These are phyloP conservation scores for Cladosporium halotolerans DNA, from an alignment of 2,329 filamentous ascomycete species.

Conservation along the genomic window DNA sequence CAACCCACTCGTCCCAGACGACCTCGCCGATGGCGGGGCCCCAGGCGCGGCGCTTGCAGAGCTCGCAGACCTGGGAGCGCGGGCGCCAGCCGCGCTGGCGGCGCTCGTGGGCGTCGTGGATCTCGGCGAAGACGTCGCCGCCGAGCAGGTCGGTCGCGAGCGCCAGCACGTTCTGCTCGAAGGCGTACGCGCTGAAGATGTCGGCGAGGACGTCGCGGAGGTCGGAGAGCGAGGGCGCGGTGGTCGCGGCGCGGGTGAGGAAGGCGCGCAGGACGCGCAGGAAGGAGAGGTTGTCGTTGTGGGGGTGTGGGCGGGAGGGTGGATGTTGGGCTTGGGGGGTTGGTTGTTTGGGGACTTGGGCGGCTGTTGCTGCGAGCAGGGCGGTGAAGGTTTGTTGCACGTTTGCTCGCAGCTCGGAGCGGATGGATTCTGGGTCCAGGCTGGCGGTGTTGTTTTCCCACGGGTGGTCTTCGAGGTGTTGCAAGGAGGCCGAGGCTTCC, in stretches of 20 bases:
- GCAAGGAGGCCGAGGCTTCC: neutral
- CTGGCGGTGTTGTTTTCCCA: conserved; percentile 9
- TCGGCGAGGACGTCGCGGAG: conserved; percentile 77
- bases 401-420: conserved; percentile 63
- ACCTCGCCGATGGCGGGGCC: conserved; percentile 73
- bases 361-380: conserved; percentile 68
- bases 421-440: conserved; percentile 55
- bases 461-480: conserved; percentile 10
- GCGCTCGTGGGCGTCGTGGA: conserved; percentile 65
- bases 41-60: conserved; percentile 77
- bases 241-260: conserved; percentile 70
- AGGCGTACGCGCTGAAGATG: conserved; percentile 91
- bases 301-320: conserved; percentile 19
- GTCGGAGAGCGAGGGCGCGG: conserved; percentile 80
- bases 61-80: conserved; percentile 78
- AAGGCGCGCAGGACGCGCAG: conserved; percentile 85
- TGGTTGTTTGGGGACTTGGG: neutral
- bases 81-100: conserved; percentile 86
- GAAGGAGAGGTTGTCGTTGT: conserved; percentile 60
- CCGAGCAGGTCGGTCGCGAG: conserved; percentile 84
- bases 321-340: conserved; percentile 7
- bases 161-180: conserved; percentile 81
- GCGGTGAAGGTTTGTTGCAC: conserved; percentile 90
- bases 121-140: conserved; percentile 78
- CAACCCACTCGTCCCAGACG: conserved; percentile 78